Conservation (phyloP, 108 stramenopile genomes). For the Schizochytrium sp. region DNA sequence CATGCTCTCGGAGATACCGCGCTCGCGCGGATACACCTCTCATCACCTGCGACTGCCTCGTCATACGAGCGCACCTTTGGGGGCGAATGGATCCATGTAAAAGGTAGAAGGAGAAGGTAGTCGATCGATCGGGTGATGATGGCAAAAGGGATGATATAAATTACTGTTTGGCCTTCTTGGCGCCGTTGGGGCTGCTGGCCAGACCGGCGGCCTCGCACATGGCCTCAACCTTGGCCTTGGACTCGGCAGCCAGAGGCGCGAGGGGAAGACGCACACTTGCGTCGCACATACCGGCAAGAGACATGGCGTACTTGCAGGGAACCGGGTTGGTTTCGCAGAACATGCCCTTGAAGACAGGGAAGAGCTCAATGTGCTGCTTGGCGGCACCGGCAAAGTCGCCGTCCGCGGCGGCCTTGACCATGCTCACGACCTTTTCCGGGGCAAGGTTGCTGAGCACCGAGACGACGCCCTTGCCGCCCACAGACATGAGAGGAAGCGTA, state of each 20-base stretch:
- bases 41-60: too few relatives aligned
- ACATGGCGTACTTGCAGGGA: conserved; percentile 21
- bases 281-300: neutral
- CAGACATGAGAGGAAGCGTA: neutral
- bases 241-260: neutral
- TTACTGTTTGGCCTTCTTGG: neutral
- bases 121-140: too few relatives aligned
- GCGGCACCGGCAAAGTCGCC: conserved; percentile 15
- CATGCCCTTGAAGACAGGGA: conserved; percentile 9
- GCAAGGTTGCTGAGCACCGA: neutral
- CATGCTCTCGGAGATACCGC: too few relatives aligned
- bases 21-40: too few relatives aligned
- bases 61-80: too few relatives aligned
- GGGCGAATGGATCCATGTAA: too few relatives aligned
- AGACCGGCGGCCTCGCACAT: neutral
- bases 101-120: too few relatives aligned
- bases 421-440: neutral
- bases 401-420: neutral
- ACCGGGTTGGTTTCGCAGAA: conserved; percentile 26
- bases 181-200: neutral
- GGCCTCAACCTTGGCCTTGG: neutral
- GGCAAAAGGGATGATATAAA: neutral
- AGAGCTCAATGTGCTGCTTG: neutral
- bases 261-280: conserved; percentile 4
- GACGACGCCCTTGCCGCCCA: conserved; percentile 19